Base-by-base conservation (phyloP, 345 rosid genomes). In the Psidium guajava region DNA sequence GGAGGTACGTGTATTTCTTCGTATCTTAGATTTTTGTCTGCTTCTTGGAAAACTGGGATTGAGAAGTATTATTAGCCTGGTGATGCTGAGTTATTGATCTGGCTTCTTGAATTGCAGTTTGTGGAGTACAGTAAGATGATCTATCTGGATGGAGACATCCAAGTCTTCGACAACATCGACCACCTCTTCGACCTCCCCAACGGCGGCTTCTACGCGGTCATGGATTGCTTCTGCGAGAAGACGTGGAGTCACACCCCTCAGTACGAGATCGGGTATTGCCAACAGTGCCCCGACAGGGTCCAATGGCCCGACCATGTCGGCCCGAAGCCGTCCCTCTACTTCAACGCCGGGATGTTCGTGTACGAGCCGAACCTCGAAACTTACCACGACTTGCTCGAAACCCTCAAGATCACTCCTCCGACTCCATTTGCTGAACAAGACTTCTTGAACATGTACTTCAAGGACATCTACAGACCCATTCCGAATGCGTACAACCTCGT, bases 371-470 rank as follows among this genome's bases (percentile, higher is more conserved):
- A 81, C 28, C 89, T 87, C 8, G 4, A 47, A 15, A 90, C 91
- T 28, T 91, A 89, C 83, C 54, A 47, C 11, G 58, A 86, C 20
- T 91, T 92, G 87, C 56, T 92, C 56, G 75, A 85, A 25, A 85
- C 83, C 36, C 84, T 91, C 86, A 83, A 82, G 47, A 20, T 87
- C 88, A 91, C 92, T 40, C 53, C 92, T 84, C 87, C 94, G 3
- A 90, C 93, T 27, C 47, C 90, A 1, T 92, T 92, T 82, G 93
- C 94, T 1, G 94, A 92, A 86, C 94, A 92, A 88, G 94, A 92
- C 86, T 88, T 92, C 80, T 64, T 92, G 47, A 92, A 91, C 88
- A 87, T 73, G 89, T 91, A 81, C 92, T 92, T 92, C 80, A 89
- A 84, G 87, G 88, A 92, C 28, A 64, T 87, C 11, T 90, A 88